Base-by-base conservation (phyloP, 2,329 filamentous ascomycete genomes). In the Orbilia ellipsospora region DNA sequence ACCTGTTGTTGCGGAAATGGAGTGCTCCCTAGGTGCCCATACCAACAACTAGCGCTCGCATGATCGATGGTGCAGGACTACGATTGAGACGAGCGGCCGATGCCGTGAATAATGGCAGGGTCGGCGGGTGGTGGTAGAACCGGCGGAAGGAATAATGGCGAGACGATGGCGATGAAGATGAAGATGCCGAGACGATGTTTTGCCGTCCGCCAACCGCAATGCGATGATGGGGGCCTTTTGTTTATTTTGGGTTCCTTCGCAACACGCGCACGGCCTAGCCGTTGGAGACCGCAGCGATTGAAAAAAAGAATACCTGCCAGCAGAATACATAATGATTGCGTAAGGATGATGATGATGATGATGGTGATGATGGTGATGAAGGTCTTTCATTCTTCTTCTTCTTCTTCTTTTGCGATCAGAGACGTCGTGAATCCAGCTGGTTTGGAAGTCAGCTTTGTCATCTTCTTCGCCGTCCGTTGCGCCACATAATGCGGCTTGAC, bases 21-120 rank as follows among this genome's bases (percentile, higher is more conserved):
- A 52, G 59, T 63, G 59, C 63, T 74, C 55, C 42, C 70, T 74
- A 74, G 57, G 70, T 67, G 70, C 70, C 70, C 70, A 74, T 74
- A 74, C 63, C 70, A 74, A 63, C 63, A 68, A 48, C 70, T 50
- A 18, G 57, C 59, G 57, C 54, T 67, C 57, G 70, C 70, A 74
- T 74, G 61, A 74, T 74, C 56, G 50, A 26, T 42, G 13, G 50
- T 8, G n/a, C 12, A 45, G 13, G n/a, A 44, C 20, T 23, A 18
- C 51, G 23, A 50, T 40, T 8, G 26, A 48, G 51, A 36, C 31
- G 31, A 36, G 31, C 5, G 5, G 10, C 31, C 31, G 31, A 10
- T 36, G 31, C 31, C 31, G 31, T 26, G 26, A 40, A 42, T 42
- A 16, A 48, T 20, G 48, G 31, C 40, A 23, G 2, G 26, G 64